Evolutionary conservation across 2,329 filamentous ascomycete species (phyloP).

Genomic region (Paraphoma sp.): DNA sequence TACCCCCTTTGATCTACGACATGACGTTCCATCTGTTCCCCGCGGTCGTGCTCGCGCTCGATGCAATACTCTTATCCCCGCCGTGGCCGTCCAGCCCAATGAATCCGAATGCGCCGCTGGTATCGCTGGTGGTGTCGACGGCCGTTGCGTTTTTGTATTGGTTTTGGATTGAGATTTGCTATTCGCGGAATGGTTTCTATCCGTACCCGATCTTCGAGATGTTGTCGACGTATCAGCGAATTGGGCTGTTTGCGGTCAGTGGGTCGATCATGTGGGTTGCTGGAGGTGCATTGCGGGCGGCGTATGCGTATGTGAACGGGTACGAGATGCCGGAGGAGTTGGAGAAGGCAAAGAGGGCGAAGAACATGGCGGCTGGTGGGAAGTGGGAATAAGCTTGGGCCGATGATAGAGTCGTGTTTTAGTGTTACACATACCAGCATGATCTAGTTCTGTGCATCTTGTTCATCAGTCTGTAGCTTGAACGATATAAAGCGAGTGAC

Average conservation of each 20-base stretch:
- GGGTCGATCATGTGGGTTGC: constrained; percentile 75
- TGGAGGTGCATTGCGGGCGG: constrained; percentile 71
- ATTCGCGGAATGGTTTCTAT: constrained; percentile 73
- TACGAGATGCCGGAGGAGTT: constrained; percentile 29
- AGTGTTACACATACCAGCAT: too few relatives aligned
- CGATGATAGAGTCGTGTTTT: background rate
- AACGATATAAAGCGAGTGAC: too few relatives aligned
- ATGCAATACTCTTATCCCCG: constrained; percentile 73
- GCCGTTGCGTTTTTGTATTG: constrained; percentile 72
- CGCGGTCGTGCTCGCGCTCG: constrained; percentile 67
- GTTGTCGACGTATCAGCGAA: constrained; percentile 69
- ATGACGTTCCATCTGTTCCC: constrained; percentile 59
- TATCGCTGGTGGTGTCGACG: constrained; percentile 65
- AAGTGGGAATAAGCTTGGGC: constrained; percentile 24
- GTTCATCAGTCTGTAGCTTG: too few relatives aligned
- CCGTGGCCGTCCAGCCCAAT: constrained; percentile 68
- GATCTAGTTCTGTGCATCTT: too few relatives aligned
- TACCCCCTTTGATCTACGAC: constrained; percentile 60
- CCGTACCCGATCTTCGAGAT: constrained; percentile 85
- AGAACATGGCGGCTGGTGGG: constrained; percentile 20
- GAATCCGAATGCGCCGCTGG: constrained; percentile 55
- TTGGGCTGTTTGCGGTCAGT: constrained; percentile 72
- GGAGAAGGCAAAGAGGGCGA: constrained; percentile 24
- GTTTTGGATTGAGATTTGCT: constrained; percentile 79
- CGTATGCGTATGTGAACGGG: constrained; percentile 73